Evolutionary conservation across 2,329 filamentous ascomycete genomes (phyloP), one percentile per base, ranked within the genome.

Genomic region (Fusarium setosum): DNA sequence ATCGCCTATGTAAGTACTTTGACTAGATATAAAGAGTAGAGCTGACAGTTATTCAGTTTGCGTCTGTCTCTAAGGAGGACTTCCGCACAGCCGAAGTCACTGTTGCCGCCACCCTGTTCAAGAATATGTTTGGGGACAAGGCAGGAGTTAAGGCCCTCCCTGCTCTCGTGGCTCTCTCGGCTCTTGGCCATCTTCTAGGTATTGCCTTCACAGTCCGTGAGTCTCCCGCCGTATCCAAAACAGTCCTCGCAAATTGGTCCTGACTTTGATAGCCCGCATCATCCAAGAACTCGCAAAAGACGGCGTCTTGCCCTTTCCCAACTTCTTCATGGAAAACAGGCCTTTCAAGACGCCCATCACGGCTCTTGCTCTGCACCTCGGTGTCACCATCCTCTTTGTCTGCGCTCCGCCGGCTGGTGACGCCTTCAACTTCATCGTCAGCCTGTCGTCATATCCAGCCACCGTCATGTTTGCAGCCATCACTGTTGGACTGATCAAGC

Each of bases 241-340:
- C 3, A 20, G 8, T 10, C 13, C 18, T n/a, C 13, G 7, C 12
- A n/a, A 2, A 6, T 15, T 34, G 2, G 12, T 12, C 20, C 59
- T 55, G 9, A 45, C 20, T 6, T 32, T 24, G 1, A 4, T 4
- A 65, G 61, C 59, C 7, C 67, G 69, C 5, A 45, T 72, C 9
- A 61, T 71, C 5, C 69, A 71, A 24, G 68, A 72, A 31, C 59
- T 64, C 4, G 61, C 53, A n/a, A 61, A 64, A 6, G 58, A 64
- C 18, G 61, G 61, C 4, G 58, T 70, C 3, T 31, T 71, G 13
- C 69, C 69, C 8, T 71, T 71, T n/a, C 61, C 68, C 9, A 59
- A 72, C 40, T 20, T 71, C 8, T 67, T 70, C 9, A 71, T 72
- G 68, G 69, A 71, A 35, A 72, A 72, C 21, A 52, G 68, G 2